A percentile compares a stretch with the other conserved stretches of the same genome.
Conservation (phyloP, 306 rosid genomes). For the Quercus glauca region DNA sequence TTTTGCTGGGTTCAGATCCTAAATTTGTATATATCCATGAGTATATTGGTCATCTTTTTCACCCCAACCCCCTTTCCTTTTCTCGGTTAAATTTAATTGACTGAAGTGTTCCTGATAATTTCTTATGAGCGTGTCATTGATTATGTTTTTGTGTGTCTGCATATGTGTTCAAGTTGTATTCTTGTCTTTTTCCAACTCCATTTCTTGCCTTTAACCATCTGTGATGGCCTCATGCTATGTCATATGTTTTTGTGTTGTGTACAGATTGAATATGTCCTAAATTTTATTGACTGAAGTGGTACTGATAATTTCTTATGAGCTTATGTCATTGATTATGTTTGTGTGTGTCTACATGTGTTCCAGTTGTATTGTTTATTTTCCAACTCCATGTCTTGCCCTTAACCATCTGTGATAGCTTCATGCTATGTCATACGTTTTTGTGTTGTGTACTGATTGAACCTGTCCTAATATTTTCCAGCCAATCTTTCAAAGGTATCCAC, state of each 20-base stretch:
- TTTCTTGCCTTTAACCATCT: constrained; percentile 26
- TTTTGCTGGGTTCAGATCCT: constrained; percentile 9
- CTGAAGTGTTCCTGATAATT: constrained; percentile 9
- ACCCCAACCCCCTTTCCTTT: neutral
- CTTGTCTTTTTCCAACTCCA: constrained; percentile 6
- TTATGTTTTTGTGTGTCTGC: neutral
- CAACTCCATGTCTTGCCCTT: constrained; percentile 25
- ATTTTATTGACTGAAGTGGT: constrained; percentile 5
- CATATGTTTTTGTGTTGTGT: constrained; percentile 29
- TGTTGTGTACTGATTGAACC: constrained; percentile 40
- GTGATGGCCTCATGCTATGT: constrained; percentile 18
- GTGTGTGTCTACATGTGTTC: neutral
- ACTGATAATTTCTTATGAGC: constrained; percentile 19
- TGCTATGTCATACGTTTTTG: constrained; percentile 24
- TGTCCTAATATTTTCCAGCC: constrained; percentile 60
- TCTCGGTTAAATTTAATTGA: neutral
- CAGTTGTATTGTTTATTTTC: neutral
- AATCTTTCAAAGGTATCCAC: constrained; percentile 96
- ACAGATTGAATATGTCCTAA: constrained; percentile 32
- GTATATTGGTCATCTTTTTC: neutral
- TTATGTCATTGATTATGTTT: constrained; percentile 1
- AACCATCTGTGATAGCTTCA: constrained; percentile 17
- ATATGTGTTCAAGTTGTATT: neutral
- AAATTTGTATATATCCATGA: constrained; percentile 2
- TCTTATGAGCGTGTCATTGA: constrained; percentile 11